Base-by-base conservation (phyloP, 345 rosid species). In the Leavenworthia alabamica region DNA sequence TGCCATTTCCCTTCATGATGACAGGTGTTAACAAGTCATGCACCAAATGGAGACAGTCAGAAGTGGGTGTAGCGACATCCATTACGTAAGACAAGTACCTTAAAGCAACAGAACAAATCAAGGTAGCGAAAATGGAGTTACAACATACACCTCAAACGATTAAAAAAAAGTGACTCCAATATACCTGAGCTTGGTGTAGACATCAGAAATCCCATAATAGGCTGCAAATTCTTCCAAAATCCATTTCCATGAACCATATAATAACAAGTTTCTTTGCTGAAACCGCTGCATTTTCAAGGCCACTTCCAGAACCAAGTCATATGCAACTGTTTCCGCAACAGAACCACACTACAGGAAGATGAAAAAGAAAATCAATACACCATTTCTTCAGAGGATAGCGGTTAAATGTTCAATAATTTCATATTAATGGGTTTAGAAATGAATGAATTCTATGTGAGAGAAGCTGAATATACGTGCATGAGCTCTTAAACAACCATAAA, bases 31-130 rank as follows among this genome's bases (percentile, higher is more conserved):
- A 68, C 75, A 89, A 81, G 45, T 85, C 97, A 79, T 78, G 62
- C 46, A 93, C 96, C 86, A 93, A 67, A 19, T 75, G 80, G 75
- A 93, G 89, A 73, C 97, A 89, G 74, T 93, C 99, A 0, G 93
- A 89, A 20, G 99, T 93, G 2, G 99, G 99, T 31, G 99, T 93
- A 49, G 99, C 96, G 24, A 93, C 97, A 71, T 89, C 99, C 97
- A 89, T 93, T 41, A 93, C 73, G 74, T 93, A 93, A 57, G 97
- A 93, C 71, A 93, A 85, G 74, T 89, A 86, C 73, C 99, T 93
- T 69, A 57, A 47, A 70, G 70, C 64, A 58, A 26, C 40, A 35
- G 52, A 40, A 37, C 35, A 70, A 20, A 63, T 39, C 28, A 63
- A 63, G 10, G 47, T 23, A 41, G 44, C 17, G 19, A 49, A 62